Percentiles rank a stretch among this genome's conserved stretches.
Evolutionary conservation across 352 stramenopile genomes (phyloP).

Genomic region (Globisporangium barbulae): DNA sequence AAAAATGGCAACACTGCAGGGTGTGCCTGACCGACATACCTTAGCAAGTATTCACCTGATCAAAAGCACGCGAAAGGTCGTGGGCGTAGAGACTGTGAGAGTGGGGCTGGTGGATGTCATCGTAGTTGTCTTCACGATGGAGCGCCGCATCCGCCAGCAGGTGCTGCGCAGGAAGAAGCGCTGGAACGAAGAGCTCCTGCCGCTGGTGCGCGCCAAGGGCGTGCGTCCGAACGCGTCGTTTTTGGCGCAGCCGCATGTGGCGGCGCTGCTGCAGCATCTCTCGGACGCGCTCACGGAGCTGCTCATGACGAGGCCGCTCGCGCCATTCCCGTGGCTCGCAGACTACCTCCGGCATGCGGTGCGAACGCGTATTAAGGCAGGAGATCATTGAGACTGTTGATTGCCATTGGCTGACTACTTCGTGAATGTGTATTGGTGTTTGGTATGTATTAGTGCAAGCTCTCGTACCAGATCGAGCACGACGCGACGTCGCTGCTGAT

Average conservation of each 20-base stretch:
- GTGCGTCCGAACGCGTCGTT: slow-evolving; percentile 41
- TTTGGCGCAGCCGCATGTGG: slow-evolving; percentile 26
- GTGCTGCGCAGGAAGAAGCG: slow-evolving; percentile 18
- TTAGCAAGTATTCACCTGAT: not conserved
- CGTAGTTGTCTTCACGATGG: not conserved
- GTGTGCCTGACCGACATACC: not conserved
- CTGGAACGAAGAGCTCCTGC: slow-evolving; percentile 30
- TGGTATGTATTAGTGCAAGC: slow-evolving; percentile 46
- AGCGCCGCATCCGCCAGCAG: slow-evolving; percentile 5
- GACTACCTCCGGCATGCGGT: slow-evolving; percentile 60
- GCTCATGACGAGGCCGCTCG: slow-evolving; percentile 43
- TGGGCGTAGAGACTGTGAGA: not conserved
- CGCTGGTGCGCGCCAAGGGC: slow-evolving; percentile 20
- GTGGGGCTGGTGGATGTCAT: not conserved
- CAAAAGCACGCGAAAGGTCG: not conserved
- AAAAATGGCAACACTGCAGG: not conserved
- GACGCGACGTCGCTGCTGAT: slow-evolving; percentile 38
- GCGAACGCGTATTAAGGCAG: not conserved
- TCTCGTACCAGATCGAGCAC: slow-evolving; percentile 44
- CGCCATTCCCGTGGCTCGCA: slow-evolving; percentile 47
- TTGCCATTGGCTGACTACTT: not conserved
- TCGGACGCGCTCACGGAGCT: slow-evolving; percentile 41
- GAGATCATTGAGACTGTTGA: not conserved
- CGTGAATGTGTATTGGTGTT: not conserved
- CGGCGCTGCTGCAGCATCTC: slow-evolving; percentile 50